A percentile compares a stretch with the other conserved stretches of the same genome.
These are phyloP conservation scores for Fusarium sacchari DNA, from an alignment of 2,329 filamentous ascomycete species.

Conservation along the genomic window DNA sequence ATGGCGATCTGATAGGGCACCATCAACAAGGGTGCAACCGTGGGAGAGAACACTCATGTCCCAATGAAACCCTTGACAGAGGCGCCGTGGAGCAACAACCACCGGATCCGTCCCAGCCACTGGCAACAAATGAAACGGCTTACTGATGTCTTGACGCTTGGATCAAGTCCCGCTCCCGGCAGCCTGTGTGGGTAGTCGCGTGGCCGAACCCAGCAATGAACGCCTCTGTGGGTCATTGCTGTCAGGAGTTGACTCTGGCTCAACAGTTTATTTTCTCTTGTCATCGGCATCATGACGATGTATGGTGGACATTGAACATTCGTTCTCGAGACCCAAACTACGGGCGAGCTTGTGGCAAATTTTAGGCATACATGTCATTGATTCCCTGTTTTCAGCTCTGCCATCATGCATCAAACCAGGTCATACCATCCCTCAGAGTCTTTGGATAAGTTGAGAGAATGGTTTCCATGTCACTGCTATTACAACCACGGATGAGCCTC, in stretches of 20 bases:
- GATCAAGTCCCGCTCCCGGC: slow-evolving; percentile 37
- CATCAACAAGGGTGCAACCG: slow-evolving; percentile 20
- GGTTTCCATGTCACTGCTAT: background rate
- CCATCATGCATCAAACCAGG: background rate
- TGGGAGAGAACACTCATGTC: slow-evolving; percentile 13
- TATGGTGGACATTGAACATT: background rate
- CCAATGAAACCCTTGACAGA: slow-evolving; percentile 20
- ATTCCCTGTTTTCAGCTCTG: background rate
- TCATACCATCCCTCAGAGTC: background rate
- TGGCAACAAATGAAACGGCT: slow-evolving; percentile 38
- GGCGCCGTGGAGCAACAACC: slow-evolving; percentile 24
- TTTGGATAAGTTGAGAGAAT: background rate
- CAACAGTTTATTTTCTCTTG: slow-evolving; percentile 24
- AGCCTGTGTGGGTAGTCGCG: slow-evolving; percentile 42
- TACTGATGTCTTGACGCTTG: slow-evolving; percentile 35
- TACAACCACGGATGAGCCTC: background rate
- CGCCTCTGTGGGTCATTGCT: slow-evolving; percentile 29
- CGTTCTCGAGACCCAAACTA: background rate
- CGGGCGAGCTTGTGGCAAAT: slow-evolving; percentile 19
- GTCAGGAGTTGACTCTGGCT: slow-evolving; percentile 35
- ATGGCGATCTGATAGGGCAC: slow-evolving; percentile 42
- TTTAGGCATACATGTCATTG: background rate
- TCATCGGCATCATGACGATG: slow-evolving; percentile 13
- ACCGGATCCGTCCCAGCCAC: slow-evolving; percentile 38
- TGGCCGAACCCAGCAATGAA: slow-evolving; percentile 39